Base-by-base conservation (phyloP, 2,329 filamentous ascomycete species). In the Kalmusia sp. region DNA sequence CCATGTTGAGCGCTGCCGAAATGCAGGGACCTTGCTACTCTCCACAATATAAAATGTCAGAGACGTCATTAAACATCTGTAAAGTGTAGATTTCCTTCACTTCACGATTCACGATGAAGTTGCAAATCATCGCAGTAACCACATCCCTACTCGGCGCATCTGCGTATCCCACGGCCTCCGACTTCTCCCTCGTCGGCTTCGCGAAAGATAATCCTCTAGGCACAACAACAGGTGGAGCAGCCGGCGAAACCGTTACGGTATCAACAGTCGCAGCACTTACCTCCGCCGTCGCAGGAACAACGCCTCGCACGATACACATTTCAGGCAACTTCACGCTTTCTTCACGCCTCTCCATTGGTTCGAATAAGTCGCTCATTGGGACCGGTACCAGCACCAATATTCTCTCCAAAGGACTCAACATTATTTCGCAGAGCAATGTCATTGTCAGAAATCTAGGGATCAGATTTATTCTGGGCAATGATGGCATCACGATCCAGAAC, bases 371-470 rank as follows among this genome's bases (percentile, higher is more conserved):
- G 24, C 49, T 65, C 30, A 66, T 73, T 14, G 77, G 78, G 7
- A 72, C 77, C 2, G 76, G 72, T 1, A 70, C 78, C 25, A 76
- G 71, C 62, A 54, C 67, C 79, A 56, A 77, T 69, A 55, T 72
- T 44, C 57, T 54, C 12, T 79, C 80, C 14, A 65, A 81, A 19
- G 84, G 84, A 28, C 71, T 87, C 33, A 80, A 80, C 53, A 79
- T 87, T 68, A 78, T 79, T 57, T 74, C 75, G 37, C 72, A 76
- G 34, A 76, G 72, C 45, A 88, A 88, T 65, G 84, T 88, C 47
- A 87, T 88, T 57, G 69, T 88, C 53, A 82, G 84, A 28, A 88
- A 88, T 77, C 71, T 88, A 52, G 80, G 79, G 55, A 85, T 87
- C 60, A 74, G 79, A 54, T 82, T 85, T 60, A 86, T 87, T 33